Base-by-base conservation (phyloP, 306 rosid species). In the Spatholobus suberectus region DNA sequence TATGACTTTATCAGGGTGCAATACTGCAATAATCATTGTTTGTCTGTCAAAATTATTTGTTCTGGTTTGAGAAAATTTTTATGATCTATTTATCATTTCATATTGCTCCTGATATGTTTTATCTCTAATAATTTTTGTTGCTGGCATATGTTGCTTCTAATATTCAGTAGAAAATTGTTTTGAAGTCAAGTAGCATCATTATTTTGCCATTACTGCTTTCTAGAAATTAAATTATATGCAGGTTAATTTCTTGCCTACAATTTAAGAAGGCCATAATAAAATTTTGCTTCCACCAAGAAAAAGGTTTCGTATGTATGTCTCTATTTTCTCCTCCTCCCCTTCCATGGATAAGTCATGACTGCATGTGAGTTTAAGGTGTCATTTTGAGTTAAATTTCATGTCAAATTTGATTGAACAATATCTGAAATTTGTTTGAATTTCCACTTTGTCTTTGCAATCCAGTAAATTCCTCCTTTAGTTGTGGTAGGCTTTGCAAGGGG, bases 21-120 rank as follows among this genome's bases (percentile, higher is more conserved):
- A 23, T 78, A 24, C 68, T 68, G 52, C 75, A 61, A 38, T 54
- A 78, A 26, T 40, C 41, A n/a, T 55, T 79, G 51, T 63, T 82
- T 38, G 32, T 24, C 55, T 44, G 41, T 52, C 57, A 29, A 83
- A 83, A 20, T 26, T 43, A 46, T 66, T 21, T 67, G 52, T 37
- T 59, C 15, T 61, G 23, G 32, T 61, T 44, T 14, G 35, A 85
- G 18, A 61, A 34, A 17, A 7, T 14, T 38, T 17, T 5, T 77
- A 24, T 47, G 52, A 20, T 43, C 17, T 57, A 34, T 46, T 62
- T 47, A 70, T 76, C 27, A 47, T 67, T 63, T 43, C 54, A 26
- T 81, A 77, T 43, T 76, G 49, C 58, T 14, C 24, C 35, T 13
- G 21, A 78, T 54, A 55, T 74, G 24, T 17, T 71, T 83, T 75